Base-by-base conservation (phyloP, 1,284 basidiomycete species). In the Trametes pubescens region DNA sequence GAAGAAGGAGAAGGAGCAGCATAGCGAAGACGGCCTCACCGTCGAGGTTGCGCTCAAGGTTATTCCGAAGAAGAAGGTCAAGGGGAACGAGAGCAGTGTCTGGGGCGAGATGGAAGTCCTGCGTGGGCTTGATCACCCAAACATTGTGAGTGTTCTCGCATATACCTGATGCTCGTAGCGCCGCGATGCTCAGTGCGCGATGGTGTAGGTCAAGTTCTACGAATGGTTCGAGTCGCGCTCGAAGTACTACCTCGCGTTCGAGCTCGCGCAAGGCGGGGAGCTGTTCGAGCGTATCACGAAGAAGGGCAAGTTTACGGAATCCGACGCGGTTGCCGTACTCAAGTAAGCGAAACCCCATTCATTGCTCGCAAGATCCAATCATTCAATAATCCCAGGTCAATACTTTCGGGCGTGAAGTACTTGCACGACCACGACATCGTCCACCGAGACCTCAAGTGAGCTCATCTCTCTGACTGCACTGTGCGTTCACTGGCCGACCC, bases 21-120 rank as follows among this genome's bases (percentile, higher is more conserved):
- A 38, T 21, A 29, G 40, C 53, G 71, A 73, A 11, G 61, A 57
- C 22, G 70, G 63, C 4, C 72, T 84, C 59, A 83, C 79, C 52
- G 86, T 90, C 71, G 90, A 94, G 5, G 94, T 96, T 2, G 95
- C 95, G 18, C 78, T 96, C 57, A 96, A 95, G 79, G 86, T 95
- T 65, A 96, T 97, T 55, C 84, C 91, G 11, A 96, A 96, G 84
- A 95, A 96, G 79, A 93, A 93, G 72, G 92, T 96, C 68, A 95
- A 93, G 77, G 94, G 91, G 13, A 94, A 94, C 69, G 92, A 93
- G 76, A 86, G 81, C 56, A 89, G 86, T 65, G 94, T 96, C 0
- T 94, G 92, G 89, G 84, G 88, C 48, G 96, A 98, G 80, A 96
- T 97, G 88, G 88, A 94, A 56, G 92, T 98, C 0, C 78, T 98